Conservation (phyloP, 768 basidiomycete species). For the Leccinum imitatum region DNA sequence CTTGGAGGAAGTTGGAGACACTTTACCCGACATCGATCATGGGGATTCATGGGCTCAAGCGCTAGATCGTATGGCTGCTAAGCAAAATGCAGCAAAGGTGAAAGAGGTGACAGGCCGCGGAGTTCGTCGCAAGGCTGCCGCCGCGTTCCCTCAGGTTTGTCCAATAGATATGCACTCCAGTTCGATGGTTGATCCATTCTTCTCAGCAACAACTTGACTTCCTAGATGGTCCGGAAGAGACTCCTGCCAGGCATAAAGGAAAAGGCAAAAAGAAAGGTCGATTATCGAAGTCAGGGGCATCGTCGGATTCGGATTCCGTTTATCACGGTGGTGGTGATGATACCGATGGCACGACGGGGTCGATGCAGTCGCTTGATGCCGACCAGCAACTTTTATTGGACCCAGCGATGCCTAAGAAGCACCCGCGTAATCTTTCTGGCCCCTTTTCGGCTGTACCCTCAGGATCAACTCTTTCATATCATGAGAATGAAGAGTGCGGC, state of each 20-base stretch:
- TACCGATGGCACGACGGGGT: constrained; percentile 25
- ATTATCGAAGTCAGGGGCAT: constrained; percentile 28
- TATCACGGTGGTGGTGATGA: constrained; percentile 19
- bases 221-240: constrained; percentile 36
- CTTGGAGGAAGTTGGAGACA: constrained; percentile 66
- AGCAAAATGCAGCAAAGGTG: constrained; percentile 42
- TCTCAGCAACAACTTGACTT: constrained; percentile 33
- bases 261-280: constrained; percentile 37
- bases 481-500: constrained; percentile 44
- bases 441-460: constrained; percentile 6
- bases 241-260: constrained; percentile 37
- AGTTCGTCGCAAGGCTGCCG: constrained; percentile 67
- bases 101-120: constrained; percentile 68
- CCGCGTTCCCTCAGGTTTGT: constrained; percentile 41
- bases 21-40: constrained; percentile 44
- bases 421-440: not conserved
- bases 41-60: constrained; percentile 83
- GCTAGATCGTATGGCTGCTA: constrained; percentile 47
- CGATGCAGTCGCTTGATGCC: constrained; percentile 15
- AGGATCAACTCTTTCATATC: not conserved
- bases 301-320: constrained; percentile 41
- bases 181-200: constrained; percentile 3
- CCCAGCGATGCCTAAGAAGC: constrained; percentile 4
- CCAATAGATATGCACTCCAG: not conserved
- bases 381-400: constrained; percentile 4